Conservation (phyloP, 306 rosid genomes). For the Castanospermum australe region DNA sequence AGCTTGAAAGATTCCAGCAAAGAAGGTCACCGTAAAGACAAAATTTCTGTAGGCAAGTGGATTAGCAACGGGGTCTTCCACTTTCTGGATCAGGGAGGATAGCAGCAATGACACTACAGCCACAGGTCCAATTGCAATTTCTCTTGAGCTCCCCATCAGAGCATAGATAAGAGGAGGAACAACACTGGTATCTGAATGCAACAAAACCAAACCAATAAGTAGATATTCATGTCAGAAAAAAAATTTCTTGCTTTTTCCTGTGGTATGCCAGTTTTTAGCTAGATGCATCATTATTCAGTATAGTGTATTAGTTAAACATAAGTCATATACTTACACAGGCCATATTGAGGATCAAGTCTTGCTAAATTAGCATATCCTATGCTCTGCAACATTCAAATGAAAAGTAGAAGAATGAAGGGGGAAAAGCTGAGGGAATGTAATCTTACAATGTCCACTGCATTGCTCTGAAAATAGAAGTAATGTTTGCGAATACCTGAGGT, state of each 20-base stretch:
- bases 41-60: slow-evolving; percentile 66
- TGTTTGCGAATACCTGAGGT: slow-evolving; percentile 60
- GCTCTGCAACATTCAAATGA: slow-evolving; percentile 51
- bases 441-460: not conserved
- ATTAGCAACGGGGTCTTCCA: slow-evolving; percentile 66
- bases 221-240: not conserved
- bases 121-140: slow-evolving; percentile 88
- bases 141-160: slow-evolving; percentile 87
- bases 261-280: not conserved
- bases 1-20: slow-evolving; percentile 77
- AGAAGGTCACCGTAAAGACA: slow-evolving; percentile 77
- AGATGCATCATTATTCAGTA: not conserved
- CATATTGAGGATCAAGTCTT: slow-evolving; percentile 77
- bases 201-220: not conserved
- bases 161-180: slow-evolving; percentile 87
- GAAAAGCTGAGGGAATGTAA: not conserved
- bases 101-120: slow-evolving; percentile 84
- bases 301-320: not conserved
- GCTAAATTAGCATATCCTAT: slow-evolving; percentile 89
- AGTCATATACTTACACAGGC: slow-evolving; percentile 61
- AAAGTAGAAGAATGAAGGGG: not conserved
- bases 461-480: not conserved
- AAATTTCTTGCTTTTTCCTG: not conserved
- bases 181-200: slow-evolving; percentile 65
- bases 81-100: slow-evolving; percentile 58